Percentiles rank a stretch among this genome's conserved stretches.
phyloP scores from a whole-genome alignment of 2,329 filamentous ascomycete genomes.

The Lasiodiplodia citricola region DNA sequence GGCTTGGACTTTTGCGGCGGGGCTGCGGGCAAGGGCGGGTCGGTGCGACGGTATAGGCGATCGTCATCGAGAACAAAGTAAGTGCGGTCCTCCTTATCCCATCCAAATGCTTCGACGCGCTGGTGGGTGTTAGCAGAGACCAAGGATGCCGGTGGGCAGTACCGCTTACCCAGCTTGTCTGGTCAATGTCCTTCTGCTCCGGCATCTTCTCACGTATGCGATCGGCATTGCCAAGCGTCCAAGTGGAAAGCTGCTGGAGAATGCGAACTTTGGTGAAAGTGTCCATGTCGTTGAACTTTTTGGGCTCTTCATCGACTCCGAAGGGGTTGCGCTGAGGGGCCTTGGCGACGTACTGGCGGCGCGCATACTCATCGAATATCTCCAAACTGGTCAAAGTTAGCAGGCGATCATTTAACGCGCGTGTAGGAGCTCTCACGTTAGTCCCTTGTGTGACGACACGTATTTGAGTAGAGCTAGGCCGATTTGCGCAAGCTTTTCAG shows the following conservation, averaged over 20 bases:
- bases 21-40: constrained; percentile 66
- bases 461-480: constrained; percentile 88
- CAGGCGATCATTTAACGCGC: constrained; percentile 8
- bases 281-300: constrained; percentile 80
- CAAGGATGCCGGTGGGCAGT: not conserved
- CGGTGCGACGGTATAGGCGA: constrained; percentile 85
- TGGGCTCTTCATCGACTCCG: constrained; percentile 73
- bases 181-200: constrained; percentile 79
- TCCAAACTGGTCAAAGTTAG: constrained; percentile 65
- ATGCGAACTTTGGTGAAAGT: constrained; percentile 81
- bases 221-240: constrained; percentile 87
- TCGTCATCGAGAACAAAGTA: constrained; percentile 96
- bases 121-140: constrained; percentile 33
- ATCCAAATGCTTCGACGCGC: constrained; percentile 81
- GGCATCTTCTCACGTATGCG: constrained; percentile 85
- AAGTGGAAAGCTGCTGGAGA: constrained; percentile 86
- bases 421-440: constrained; percentile 69
- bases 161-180: constrained; percentile 78
- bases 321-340: constrained; percentile 83
- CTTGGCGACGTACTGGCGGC: constrained; percentile 85
- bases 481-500: constrained; percentile 76
- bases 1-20: constrained; percentile 61
- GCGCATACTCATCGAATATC: constrained; percentile 90
- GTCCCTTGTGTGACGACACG: constrained; percentile 88
- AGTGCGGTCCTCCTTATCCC: constrained; percentile 83